Base-by-base conservation (phyloP, 129 eudicot species). In the Rutidosis leptorrhynchoides region DNA sequence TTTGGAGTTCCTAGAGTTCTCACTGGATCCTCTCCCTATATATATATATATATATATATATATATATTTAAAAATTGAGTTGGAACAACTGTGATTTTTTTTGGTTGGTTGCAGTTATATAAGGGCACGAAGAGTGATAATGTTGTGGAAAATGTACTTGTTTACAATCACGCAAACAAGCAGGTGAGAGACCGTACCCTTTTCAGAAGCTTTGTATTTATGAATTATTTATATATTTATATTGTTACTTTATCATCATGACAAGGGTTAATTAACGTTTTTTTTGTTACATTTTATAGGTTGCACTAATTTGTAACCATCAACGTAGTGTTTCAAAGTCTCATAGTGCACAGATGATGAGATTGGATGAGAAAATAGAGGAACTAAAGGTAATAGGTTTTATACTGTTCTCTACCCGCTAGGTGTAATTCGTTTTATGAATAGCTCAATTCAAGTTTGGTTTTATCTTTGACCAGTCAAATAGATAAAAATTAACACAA, bases 221-320 rank as follows among this genome's bases (percentile, higher is more conserved):
- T 22, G 10, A 27, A 40, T 17, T 57, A 7, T 55, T 21, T 46
- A 11, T n/a, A n/a, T 57, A 7, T 55, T 21, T 40, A 6, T 22
- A 61, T n/a, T 69, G 11, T 28, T 63, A 2, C 9, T 11, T 73
- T 28, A 11, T 19, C 2, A 28, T 65, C 43, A 12, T 6, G 53
- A 20, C 0, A 42, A 8, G 62, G 17, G 56, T 55, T 65, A 69
- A 46, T 58, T 67, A 10, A 71, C 29, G 33, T 62, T 55, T 45
- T 55, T 45, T 22, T 58, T 43, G 14, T 72, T 64, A 48, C 67
- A 5, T 75, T 35, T 62, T 76, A 81, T 77, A 94, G 99, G 99
- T 94, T 26, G 99, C 99, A 57, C 89, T 94, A 33, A 89, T 94
- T 26, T 94, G 99, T 69, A 94, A 94, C 78, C 99, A 94, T 89